Conservation (phyloP, 345 rosid genomes). For the Arabis hirsuta region DNA sequence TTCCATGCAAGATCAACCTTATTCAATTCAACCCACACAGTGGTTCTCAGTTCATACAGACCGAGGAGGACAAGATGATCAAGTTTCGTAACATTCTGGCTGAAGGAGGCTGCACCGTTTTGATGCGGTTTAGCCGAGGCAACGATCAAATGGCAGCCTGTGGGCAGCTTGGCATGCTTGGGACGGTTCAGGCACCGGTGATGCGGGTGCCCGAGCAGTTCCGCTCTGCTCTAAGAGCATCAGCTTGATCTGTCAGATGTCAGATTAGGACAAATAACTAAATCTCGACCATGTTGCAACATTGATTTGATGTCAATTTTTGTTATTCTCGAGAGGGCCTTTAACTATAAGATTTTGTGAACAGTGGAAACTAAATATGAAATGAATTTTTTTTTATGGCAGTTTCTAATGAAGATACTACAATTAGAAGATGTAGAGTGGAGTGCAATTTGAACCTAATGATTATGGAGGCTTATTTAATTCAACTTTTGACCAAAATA, state of each 20-base stretch:
- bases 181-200: constrained; percentile 63
- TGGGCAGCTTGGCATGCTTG: constrained; percentile 92
- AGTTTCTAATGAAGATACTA: not conserved
- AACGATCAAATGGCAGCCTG: constrained; percentile 99
- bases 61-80: constrained; percentile 71
- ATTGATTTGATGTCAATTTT: constrained; percentile 20
- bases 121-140: constrained; percentile 77
- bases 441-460: not conserved
- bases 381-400: not conserved
- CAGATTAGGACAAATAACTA: not conserved
- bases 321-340: not conserved
- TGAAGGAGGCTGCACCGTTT: constrained; percentile 67
- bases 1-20: constrained; percentile 97
- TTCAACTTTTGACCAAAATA: constrained; percentile 9
- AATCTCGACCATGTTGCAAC: constrained; percentile 3
- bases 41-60: constrained; percentile 81
- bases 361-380: not conserved
- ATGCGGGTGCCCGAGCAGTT: constrained; percentile 82
- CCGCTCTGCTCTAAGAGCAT: constrained; percentile 55
- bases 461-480: not conserved
- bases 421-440: not conserved
- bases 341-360: not conserved
- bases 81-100: constrained; percentile 78
- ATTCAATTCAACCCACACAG: constrained; percentile 84
- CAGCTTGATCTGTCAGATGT: constrained; percentile 25